Evolutionary conservation across 140 eudicot genomes (phyloP), one percentile per base, ranked within the genome.

Genomic region (Flaveria floridana): DNA sequence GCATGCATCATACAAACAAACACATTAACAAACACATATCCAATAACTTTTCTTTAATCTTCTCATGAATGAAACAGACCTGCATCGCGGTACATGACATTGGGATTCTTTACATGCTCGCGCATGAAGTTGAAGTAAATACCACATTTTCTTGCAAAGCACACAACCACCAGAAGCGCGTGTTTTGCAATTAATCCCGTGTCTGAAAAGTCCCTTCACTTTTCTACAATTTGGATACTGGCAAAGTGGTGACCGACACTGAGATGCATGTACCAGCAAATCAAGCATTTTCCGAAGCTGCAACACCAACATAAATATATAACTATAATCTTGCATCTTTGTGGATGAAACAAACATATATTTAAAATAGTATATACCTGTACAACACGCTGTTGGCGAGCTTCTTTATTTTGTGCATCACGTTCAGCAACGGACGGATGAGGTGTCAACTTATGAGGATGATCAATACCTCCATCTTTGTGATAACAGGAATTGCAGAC

Each of bases 211-310:
- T 61, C 91, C 98, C 87, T 90, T 90, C 52, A 93, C 98, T 84
- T 90, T 93, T 68, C 96, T 87, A 56, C 97, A 93, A 34, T 90
- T 88, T 39, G 88, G 97, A 64, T 90, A 93, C 68, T 78, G 91
- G 62, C 98, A 93, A 65, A 34, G 84, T 23, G 91, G 86, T 16
- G 96, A 86, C 59, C 97, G 98, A 68, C 98, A 90, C 71, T 86
- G 98, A 72, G 98, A 86, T 23, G 98, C 97, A 82, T 93, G 98
- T 59, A 93, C 88, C 81, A 90, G 83, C 62, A 90, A 88, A 78
- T 93, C 98, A 16, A 93, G 98, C 98, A 93, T 93, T 82, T 86
- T 90, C 79, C 89, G 81, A 41, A 93, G 96, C 97, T 93, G 93
- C 83, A 87, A 82, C 48, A 59, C 48, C 74, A 61, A 76, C 62